These are phyloP conservation scores for Zea luxurians DNA, from an alignment of 176 grass and related monocot genomes.

Conservation along the genomic window DNA sequence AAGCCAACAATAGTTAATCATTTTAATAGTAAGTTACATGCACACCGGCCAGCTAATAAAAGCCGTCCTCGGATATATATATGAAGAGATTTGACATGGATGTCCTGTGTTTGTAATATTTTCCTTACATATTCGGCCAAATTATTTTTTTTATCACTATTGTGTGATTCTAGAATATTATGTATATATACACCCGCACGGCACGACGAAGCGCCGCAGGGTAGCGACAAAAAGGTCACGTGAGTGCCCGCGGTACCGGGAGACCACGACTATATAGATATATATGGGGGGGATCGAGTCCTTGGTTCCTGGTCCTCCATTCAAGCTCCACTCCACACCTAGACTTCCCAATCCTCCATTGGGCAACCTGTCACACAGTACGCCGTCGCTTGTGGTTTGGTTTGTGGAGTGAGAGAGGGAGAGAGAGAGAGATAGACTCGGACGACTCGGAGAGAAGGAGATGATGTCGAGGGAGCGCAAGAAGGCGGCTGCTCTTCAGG, in stretches of 20 bases:
- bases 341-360: constrained; percentile 1
- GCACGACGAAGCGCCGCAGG: not conserved
- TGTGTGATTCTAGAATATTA: too few relatives aligned
- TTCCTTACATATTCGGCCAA: not conserved
- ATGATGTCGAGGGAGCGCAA: constrained; percentile 94
- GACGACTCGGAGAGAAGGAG: constrained; percentile 26
- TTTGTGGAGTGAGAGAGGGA: too few relatives aligned
- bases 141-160: too few relatives aligned
- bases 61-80: too few relatives aligned
- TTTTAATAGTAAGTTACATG: too few relatives aligned
- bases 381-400: too few relatives aligned
- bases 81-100: too few relatives aligned
- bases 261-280: constrained; percentile 44
- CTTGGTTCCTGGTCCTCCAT: constrained; percentile 41
- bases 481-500: constrained; percentile 71
- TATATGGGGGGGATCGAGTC: constrained; percentile 26
- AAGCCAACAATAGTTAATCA: too few relatives aligned
- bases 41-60: too few relatives aligned
- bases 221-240: constrained; percentile 48
- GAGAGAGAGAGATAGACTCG: too few relatives aligned
- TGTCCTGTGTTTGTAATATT: too few relatives aligned
- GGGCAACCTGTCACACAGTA: not conserved
- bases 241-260: constrained; percentile 25
- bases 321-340: constrained; percentile 25
- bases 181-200: too few relatives aligned